These are phyloP conservation scores for Fraxinus sp. DNA, from an alignment of 305 asterid species.

Conservation along the genomic window DNA sequence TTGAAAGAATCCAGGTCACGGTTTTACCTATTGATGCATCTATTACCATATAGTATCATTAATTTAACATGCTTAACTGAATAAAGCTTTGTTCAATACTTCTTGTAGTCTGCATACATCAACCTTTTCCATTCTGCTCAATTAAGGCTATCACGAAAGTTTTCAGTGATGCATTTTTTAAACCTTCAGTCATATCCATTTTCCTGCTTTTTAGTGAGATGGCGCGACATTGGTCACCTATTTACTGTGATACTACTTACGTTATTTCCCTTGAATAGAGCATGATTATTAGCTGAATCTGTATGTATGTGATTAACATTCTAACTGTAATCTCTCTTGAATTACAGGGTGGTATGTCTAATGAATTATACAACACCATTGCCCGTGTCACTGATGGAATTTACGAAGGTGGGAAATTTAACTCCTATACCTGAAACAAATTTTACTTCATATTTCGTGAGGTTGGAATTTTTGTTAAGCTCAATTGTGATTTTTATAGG, in stretches of 20 bases:
- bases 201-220: conserved; percentile 13
- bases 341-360: conserved; percentile 94
- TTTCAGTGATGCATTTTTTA: neutral
- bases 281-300: neutral
- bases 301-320: conserved; percentile 2
- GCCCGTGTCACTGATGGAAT: conserved; percentile 97
- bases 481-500: conserved; percentile 42
- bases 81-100: neutral
- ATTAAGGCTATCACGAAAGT: neutral
- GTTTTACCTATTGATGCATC: conserved; percentile 13
- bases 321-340: conserved; percentile 27
- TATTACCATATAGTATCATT: neutral
- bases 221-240: neutral
- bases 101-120: neutral
- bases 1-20: neutral
- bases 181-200: neutral
- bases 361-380: conserved; percentile 82
- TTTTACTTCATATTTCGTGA: conserved; percentile 10
- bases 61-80: neutral
- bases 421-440: conserved; percentile 14
- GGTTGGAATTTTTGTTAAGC: neutral
- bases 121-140: neutral
- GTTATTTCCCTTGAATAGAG: conserved; percentile 8
- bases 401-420: conserved; percentile 67
- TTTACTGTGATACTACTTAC: conserved; percentile 2